Evolutionary conservation across 805 yeast genomes (phyloP), one percentile per base, ranked within the genome.

Genomic region (Peterozyma xylosa): DNA sequence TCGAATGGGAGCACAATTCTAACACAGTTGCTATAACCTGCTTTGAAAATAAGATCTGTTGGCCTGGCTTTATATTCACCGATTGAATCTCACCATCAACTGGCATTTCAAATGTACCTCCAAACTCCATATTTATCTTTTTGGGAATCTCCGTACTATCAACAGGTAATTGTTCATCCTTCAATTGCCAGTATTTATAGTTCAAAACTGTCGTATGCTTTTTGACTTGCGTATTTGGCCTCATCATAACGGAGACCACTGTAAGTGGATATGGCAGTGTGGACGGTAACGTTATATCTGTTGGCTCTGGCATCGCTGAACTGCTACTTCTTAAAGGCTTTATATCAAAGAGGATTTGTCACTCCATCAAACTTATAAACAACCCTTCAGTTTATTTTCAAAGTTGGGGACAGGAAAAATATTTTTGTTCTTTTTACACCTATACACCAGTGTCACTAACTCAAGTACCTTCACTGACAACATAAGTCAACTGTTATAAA

Each of bases 1-100:
- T 89, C 1, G 91, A 78, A 62, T 93, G 99, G 11, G 87, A 73
- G 56, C 99, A 93, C 0, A 95, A 88, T 57, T 95, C 97, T 37
- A 67, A 62, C 13, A 91, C 70, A 35, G 68, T 65, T 29, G 80
- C 71, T 11, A 91, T 65, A 2, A 66, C 66, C 7, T 58, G 54
- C 2, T 66, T 66, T 21, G 58, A 45, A 44, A 75, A 76, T 33
- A 70, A 68, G 14, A 91, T 67, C 49, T 76, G 80, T 52, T 86
- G 88, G 35, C 85, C 82, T 1, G 67, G 67, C 7, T 63, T 59
- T 4, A 87, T 71, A 18, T 63, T 54, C 50, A 89, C 65, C 10
- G 63, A 54, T 7, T 66, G 60, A 3, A 93, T 63, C 35, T 67
- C 66, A 0, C 98, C 98, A 47, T 78, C 85, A 29, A 86, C 70